Evolutionary conservation across 2,329 filamentous ascomycete genomes (phyloP).

Genomic region (Alternaria novae-zelandiae): DNA sequence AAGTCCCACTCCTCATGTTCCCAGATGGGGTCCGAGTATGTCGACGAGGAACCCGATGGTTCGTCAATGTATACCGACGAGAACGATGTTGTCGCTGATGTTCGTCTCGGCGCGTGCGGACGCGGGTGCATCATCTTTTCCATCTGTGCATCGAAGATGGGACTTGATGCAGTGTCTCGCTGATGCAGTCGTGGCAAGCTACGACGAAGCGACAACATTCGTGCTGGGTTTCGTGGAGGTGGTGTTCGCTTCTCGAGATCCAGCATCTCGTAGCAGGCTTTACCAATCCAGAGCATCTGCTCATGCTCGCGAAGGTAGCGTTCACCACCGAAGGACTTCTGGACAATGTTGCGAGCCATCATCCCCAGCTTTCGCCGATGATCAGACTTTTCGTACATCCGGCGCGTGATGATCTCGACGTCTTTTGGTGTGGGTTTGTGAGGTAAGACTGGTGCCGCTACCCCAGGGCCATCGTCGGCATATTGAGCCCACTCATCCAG

Average conservation of each 20-base stretch:
- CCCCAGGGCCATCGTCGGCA: constrained; percentile 57
- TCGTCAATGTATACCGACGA: constrained; percentile 43
- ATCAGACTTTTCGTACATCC: constrained; percentile 67
- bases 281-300: constrained; percentile 55
- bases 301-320: constrained; percentile 68
- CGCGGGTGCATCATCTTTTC: constrained; percentile 48
- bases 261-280: constrained; percentile 45
- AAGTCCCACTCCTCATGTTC: constrained; percentile 28
- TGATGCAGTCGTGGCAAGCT: constrained; percentile 7
- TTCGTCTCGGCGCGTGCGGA: constrained; percentile 26
- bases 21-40: constrained; percentile 23
- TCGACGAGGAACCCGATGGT: constrained; percentile 23
- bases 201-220: constrained; percentile 31
- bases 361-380: constrained; percentile 65
- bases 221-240: constrained; percentile 38
- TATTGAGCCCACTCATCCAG: constrained; percentile 67
- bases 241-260: constrained; percentile 33
- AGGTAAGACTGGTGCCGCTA: constrained; percentile 52
- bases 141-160: constrained; percentile 37
- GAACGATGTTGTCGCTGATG: constrained; percentile 40
- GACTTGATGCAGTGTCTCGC: constrained; percentile 30
- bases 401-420: constrained; percentile 60
- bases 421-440: constrained; percentile 58
- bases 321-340: constrained; percentile 65
- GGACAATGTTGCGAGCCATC: constrained; percentile 64